These are phyloP conservation scores for Rubus parviflorus DNA, from an alignment of 306 rosid species.

Conservation along the genomic window DNA sequence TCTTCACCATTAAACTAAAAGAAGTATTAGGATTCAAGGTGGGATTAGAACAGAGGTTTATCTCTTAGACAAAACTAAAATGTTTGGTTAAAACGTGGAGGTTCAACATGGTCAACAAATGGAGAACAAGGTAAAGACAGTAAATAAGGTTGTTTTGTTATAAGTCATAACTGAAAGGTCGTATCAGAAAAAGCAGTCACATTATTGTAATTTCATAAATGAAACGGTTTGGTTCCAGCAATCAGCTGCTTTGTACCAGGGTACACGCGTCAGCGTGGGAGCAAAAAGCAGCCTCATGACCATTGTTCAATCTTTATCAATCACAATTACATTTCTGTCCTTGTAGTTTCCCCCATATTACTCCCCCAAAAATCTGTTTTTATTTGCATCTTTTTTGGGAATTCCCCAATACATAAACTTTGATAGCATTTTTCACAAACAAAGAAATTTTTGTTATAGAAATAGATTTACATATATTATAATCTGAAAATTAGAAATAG, in stretches of 20 bases:
- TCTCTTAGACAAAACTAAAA: neutral
- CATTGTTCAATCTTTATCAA: neutral
- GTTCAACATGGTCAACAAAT: neutral
- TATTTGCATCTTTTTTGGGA: neutral
- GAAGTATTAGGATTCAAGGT: too few species aligned
- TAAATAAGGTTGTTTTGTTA: neutral
- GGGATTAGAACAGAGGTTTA: too few species aligned
- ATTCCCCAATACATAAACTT: neutral
- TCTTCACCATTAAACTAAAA: too few species aligned
- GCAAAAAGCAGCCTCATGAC: conserved; percentile 35
- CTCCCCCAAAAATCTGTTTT: neutral
- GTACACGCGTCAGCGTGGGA: conserved; percentile 58
- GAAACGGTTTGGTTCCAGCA: conserved; percentile 32
- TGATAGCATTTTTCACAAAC: neutral
- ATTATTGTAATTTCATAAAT: conserved; percentile 22
- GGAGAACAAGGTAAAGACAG: neutral
- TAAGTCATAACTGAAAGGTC: neutral
- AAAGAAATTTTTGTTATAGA: neutral
- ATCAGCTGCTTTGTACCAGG: conserved; percentile 23
- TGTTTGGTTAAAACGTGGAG: neutral
- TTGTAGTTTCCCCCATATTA: too few species aligned
- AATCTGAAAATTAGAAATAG: neutral
- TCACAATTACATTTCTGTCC: too few species aligned
- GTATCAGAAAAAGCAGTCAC: neutral
- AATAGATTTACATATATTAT: neutral